phyloP scores from a whole-genome alignment of 2,329 filamentous ascomycete species.

The Trichoderma sp. region DNA sequence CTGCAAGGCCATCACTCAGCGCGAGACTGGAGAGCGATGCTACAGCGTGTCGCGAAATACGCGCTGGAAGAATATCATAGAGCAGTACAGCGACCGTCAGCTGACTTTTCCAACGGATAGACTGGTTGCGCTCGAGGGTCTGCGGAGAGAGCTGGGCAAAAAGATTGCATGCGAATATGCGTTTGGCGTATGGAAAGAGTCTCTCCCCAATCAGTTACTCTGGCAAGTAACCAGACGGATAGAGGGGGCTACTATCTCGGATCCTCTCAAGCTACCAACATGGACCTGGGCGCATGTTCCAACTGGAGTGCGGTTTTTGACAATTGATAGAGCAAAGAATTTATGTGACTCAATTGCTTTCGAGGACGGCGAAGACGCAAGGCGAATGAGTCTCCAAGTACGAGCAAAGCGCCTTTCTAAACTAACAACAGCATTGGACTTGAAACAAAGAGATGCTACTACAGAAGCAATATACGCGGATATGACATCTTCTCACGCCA shows the following conservation, averaged over 20 bases:
- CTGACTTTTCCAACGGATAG: conserved; percentile 30
- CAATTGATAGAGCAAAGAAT: conserved; percentile 29
- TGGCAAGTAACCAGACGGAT: conserved; percentile 29
- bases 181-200: conserved; percentile 30
- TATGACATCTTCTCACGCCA: conserved; percentile 27
- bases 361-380: neutral
- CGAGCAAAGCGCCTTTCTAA: conserved; percentile 8
- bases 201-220: conserved; percentile 31
- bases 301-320: conserved; percentile 29
- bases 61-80: conserved; percentile 30
- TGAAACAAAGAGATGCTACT: neutral
- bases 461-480: conserved; percentile 18
- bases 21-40: conserved; percentile 32
- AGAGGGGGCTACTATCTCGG: neutral
- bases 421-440: neutral
- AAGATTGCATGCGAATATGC: conserved; percentile 27
- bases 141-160: conserved; percentile 28
- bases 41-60: conserved; percentile 32
- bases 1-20: conserved; percentile 31
- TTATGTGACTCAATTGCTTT: conserved; percentile 20
- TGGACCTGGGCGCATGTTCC: conserved; percentile 31
- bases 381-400: conserved; percentile 8
- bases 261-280: conserved; percentile 29
- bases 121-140: conserved; percentile 30
- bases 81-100: conserved; percentile 30